Conservation (phyloP, 345 rosid genomes). For the Salix arbutifolia region DNA sequence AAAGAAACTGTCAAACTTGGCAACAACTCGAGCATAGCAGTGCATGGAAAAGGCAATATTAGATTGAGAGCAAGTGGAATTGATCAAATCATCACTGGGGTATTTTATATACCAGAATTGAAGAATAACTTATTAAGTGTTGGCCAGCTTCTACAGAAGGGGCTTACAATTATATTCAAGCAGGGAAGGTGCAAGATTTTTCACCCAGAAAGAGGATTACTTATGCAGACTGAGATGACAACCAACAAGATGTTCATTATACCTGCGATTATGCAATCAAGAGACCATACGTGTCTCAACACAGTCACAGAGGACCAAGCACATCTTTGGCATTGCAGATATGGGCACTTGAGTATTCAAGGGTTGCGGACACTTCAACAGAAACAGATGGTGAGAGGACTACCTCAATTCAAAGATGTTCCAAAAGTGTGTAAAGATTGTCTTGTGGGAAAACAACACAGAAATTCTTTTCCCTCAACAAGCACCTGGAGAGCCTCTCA, state of each 20-base stretch:
- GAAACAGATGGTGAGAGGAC: constrained; percentile 2
- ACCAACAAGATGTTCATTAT: too few relatives aligned
- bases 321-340: not conserved
- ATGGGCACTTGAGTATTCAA: constrained; percentile 4
- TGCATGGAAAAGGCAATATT: not conserved
- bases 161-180: too few relatives aligned
- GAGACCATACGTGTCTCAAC: not conserved
- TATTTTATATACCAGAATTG: not conserved
- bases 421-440: not conserved
- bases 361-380: not conserved
- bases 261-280: too few relatives aligned
- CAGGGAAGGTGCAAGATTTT: too few relatives aligned
- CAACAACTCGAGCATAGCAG: not conserved
- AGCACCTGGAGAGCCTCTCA: not conserved
- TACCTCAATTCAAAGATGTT: not conserved
- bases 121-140: not conserved
- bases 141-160: not conserved
- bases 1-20: not conserved
- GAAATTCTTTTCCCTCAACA: not conserved
- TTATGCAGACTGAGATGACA: too few relatives aligned
- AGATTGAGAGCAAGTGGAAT: not conserved
- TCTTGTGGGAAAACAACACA: not conserved
- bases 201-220: too few relatives aligned
- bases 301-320: not conserved
- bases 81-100: not conserved